These are phyloP conservation scores for Ulmus americana DNA, from an alignment of 331 rosid species.

Conservation along the genomic window DNA sequence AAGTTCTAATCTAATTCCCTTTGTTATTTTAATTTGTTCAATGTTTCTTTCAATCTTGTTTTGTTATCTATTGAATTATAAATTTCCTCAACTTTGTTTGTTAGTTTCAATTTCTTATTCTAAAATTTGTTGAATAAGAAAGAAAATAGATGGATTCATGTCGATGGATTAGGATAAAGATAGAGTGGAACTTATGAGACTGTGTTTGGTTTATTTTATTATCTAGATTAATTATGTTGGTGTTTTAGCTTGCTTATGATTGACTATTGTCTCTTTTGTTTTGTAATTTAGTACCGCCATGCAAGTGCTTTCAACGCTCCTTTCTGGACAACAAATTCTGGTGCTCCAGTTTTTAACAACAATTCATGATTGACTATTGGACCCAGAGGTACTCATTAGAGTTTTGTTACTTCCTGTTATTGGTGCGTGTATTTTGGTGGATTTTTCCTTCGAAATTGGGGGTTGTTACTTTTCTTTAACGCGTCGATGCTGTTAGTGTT, in stretches of 20 bases:
- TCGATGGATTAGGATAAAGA: too few species aligned
- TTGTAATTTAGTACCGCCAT: constrained; percentile 60
- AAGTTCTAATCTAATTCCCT: background rate
- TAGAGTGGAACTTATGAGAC: too few species aligned
- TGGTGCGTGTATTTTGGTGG: background rate
- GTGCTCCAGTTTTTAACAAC: constrained; percentile 95
- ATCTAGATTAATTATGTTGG: background rate
- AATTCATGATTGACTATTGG: constrained; percentile 71
- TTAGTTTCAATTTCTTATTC: too few species aligned
- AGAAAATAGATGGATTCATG: too few species aligned
- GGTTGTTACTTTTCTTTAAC: background rate
- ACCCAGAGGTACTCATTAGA: constrained; percentile 45
- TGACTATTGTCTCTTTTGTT: background rate
- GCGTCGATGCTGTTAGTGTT: background rate
- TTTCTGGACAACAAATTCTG: constrained; percentile 83
- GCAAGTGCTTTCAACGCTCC: constrained; percentile 76
- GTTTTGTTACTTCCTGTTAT: background rate
- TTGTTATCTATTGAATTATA: background rate
- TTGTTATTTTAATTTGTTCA: background rate
- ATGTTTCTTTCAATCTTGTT: background rate
- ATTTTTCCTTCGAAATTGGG: background rate
- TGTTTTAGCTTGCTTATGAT: background rate
- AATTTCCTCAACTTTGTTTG: too few species aligned
- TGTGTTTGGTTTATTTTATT: too few species aligned
- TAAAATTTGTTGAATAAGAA: too few species aligned